Base-by-base conservation (phyloP, 495 filamentous ascomycete species). In the Glonium stellatum region DNA sequence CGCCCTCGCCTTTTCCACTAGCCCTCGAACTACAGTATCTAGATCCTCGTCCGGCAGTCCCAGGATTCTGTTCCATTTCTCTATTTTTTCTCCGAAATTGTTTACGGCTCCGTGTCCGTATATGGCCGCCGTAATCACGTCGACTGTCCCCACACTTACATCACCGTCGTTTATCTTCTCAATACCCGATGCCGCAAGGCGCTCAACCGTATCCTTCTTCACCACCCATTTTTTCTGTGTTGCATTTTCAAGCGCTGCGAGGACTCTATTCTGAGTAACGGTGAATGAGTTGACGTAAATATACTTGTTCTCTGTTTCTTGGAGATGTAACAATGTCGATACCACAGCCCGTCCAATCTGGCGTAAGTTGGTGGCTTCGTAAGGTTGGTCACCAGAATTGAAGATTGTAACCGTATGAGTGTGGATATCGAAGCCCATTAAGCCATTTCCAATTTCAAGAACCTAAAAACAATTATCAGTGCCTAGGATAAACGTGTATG, bases 291-390 rank as follows among this genome's bases (percentile, higher is more conserved):
- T 47, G 15, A 63, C 57, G 35, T 49, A 60, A 5, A 59, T 15
- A 12, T 54, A 54, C 31, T 60, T 31, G 31, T 63, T 63, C 21
- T 22, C 8, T 37, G 55, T 63, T 44, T 59, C 49, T 22, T 59
- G 46, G 13, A 42, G 22, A 27, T 62, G 54, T 15, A 57, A 35
- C 25, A 62, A 25, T 5, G 57, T 19, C 21, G 39, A 22, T 18
- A 54, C 60, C 13, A 58, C 60, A 6, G 55, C 60, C 23, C 34
- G 25, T 1, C 60, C 60, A 1, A 62, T 51, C 35, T 54, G 34
- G 21, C 22, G 19, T 18, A 57, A 6, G n/a, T 54, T 62, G n/a
- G 60, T 62, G 5, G 54, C 41, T 55, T 54, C 51, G 35, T 55
- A 57, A 8, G 18, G 54, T n/a, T 51, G 31, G n/a, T 57, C 23